Evolutionary conservation across 192 early-diverging fungal species (phyloP).

Genomic region (Diversispora eburnea): DNA sequence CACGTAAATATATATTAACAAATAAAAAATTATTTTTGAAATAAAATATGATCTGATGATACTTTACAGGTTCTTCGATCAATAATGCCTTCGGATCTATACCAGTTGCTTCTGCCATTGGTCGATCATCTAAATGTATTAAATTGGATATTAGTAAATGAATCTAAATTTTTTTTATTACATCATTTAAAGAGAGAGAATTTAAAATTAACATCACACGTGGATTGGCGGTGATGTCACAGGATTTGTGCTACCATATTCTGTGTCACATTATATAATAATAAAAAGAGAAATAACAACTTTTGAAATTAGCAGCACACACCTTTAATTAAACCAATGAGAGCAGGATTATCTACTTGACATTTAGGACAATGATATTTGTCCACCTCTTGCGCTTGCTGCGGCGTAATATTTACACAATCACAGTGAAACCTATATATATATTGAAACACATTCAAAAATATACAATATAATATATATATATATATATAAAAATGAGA

Average conservation of each 20-base stretch:
- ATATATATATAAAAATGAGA: too few species aligned
- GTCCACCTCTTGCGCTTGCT: slow-evolving; percentile 1
- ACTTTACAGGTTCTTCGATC: not conserved
- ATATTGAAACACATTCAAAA: not conserved
- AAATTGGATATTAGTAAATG: not conserved
- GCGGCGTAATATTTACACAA: slow-evolving; percentile 3
- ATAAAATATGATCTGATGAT: not conserved
- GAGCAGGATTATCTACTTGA: slow-evolving; percentile 3
- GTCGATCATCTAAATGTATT: slow-evolving; percentile 4
- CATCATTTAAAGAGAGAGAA: not conserved
- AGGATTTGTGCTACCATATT: not conserved
- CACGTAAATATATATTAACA: not conserved
- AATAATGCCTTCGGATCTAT: slow-evolving; percentile 31
- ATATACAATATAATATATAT: not conserved
- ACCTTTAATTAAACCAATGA: slow-evolving; percentile 14
- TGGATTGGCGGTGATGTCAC: not conserved
- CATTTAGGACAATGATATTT: slow-evolving; percentile 13
- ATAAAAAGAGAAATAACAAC: not conserved
- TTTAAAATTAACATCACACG: not conserved
- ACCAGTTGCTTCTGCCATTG: slow-evolving; percentile 26
- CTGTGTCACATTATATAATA: not conserved
- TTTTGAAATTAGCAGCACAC: not conserved
- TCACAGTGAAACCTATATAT: slow-evolving; percentile 6
- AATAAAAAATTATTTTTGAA: not conserved
- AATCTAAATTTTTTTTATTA: not conserved